Conservation (phyloP, 2,329 filamentous ascomycete genomes). For the Arthrobotrys sphaeroides region DNA sequence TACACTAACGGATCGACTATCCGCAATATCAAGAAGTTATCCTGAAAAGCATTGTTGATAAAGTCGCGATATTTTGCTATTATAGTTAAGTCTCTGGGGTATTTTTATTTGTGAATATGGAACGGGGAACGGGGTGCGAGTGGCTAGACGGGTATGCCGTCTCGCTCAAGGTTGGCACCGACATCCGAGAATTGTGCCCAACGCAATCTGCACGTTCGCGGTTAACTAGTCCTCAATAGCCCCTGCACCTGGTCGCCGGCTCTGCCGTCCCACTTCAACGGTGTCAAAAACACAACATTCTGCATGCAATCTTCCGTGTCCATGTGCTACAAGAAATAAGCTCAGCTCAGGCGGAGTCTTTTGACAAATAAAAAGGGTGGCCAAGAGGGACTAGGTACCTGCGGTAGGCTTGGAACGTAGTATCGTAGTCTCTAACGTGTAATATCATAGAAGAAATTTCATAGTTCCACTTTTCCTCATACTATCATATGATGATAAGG, state of each 20-base stretch:
- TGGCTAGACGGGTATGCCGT: slow-evolving; percentile 4
- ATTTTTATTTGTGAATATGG: no score
- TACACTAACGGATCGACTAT: no score
- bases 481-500: no score
- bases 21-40: background rate
- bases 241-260: background rate
- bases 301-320: background rate
- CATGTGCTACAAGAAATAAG: background rate
- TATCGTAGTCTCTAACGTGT: no score
- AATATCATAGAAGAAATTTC: no score
- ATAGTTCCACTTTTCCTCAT: no score
- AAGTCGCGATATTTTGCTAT: background rate
- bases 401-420: no score
- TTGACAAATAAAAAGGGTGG: background rate
- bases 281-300: background rate
- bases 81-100: background rate
- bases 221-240: background rate
- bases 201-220: background rate
- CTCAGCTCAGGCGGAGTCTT: background rate
- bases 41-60: no score
- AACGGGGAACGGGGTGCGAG: no score
- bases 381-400: background rate
- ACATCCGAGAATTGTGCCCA: slow-evolving; percentile 24
- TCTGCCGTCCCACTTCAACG: background rate
- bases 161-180: background rate